A percentile compares a stretch with the other conserved stretches of the same genome.
Evolutionary conservation across 208 protist species (phyloP).

Genomic region (Trichomonas tenax): DNA sequence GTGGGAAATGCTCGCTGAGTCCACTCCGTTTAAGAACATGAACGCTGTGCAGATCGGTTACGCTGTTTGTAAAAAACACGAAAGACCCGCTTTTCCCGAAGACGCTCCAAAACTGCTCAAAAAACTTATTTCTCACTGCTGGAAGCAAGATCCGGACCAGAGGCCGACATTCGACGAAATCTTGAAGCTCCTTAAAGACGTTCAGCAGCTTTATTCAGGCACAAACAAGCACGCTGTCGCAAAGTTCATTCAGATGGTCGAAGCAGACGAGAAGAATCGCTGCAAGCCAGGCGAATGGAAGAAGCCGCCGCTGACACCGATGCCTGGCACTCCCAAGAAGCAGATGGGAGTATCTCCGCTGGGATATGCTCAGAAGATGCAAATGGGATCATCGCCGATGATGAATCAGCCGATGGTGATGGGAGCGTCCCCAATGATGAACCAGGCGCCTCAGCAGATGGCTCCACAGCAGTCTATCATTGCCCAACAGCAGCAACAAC

Average conservation of each 20-base stretch:
- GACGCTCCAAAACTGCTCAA: neutral
- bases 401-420: neutral
- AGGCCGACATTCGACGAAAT: neutral
- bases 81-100: neutral
- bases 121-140: neutral
- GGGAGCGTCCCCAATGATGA: neutral
- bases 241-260: neutral
- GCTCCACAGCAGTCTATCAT: neutral
- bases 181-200: neutral
- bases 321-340: neutral
- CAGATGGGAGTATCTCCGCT: neutral
- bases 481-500: neutral
- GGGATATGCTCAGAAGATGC: neutral
- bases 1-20: conserved; percentile 6
- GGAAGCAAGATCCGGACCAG: neutral
- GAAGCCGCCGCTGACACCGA: neutral
- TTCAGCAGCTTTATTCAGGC: neutral
- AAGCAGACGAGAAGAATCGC: neutral
- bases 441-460: neutral
- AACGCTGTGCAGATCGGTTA: neutral
- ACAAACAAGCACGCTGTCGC: neutral
- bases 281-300: neutral
- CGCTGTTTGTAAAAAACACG: neutral
- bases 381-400: neutral
- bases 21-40: neutral